A percentile compares a stretch with the other conserved stretches of the same genome.
phyloP scores from a whole-genome alignment of 495 filamentous ascomycete species.

The Glonium stellatum region DNA sequence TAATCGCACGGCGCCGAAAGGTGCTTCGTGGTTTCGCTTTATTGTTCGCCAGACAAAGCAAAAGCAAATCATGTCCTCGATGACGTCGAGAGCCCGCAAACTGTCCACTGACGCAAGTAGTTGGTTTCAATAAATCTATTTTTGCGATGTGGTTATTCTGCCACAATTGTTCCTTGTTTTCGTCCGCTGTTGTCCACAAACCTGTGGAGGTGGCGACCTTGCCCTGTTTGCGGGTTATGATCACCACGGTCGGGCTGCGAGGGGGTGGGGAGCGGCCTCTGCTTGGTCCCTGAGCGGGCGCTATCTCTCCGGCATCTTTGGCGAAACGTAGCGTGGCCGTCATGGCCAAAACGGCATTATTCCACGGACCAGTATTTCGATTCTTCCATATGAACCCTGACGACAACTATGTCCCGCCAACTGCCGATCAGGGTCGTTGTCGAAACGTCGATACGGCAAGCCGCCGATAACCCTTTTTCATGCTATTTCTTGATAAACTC shows the following conservation, averaged over 20 bases:
- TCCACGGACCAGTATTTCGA: not conserved
- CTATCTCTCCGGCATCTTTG: not conserved
- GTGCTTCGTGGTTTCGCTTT: too few relatives aligned
- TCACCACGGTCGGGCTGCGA: not conserved
- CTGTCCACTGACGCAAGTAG: not conserved
- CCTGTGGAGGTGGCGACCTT: constrained; percentile 2
- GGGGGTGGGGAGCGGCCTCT: not conserved
- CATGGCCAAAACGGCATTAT: not conserved
- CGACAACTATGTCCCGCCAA: not conserved
- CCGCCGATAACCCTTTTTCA: not conserved
- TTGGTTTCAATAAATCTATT: not conserved
- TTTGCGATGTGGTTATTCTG: not conserved
- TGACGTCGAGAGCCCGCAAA: not conserved
- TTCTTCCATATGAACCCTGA: not conserved
- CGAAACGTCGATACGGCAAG: not conserved
- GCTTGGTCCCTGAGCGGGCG: not conserved
- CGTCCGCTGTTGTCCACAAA: not conserved
- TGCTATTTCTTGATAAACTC: constrained; percentile 1
- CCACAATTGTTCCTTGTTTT: not conserved
- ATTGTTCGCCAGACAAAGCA: too few relatives aligned
- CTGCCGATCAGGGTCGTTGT: not conserved
- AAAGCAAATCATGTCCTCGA: not conserved
- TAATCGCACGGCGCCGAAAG: too few relatives aligned
- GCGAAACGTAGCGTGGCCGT: not conserved
- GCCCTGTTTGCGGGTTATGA: not conserved